phyloP scores from a whole-genome alignment of 345 rosid species.

The Ceriops tagal region DNA sequence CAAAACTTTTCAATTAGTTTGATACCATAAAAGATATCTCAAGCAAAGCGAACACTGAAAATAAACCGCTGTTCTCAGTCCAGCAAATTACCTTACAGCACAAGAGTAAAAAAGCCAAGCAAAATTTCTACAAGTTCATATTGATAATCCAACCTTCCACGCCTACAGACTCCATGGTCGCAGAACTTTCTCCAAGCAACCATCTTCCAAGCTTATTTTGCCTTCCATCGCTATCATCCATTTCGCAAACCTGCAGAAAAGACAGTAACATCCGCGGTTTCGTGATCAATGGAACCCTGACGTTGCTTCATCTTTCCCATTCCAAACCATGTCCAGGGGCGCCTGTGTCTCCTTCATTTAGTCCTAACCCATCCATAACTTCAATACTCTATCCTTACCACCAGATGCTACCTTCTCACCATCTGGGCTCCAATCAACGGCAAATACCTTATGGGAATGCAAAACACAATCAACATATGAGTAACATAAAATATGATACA shows the following conservation, averaged over 20 bases:
- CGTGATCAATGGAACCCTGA: background rate
- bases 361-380: slow-evolving; percentile 85
- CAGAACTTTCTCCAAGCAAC: background rate
- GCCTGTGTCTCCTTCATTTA: background rate
- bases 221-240: background rate
- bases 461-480: slow-evolving; percentile 6
- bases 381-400: slow-evolving; percentile 83
- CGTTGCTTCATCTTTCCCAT: background rate
- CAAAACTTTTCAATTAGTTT: too few species aligned
- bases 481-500: background rate
- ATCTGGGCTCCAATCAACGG: slow-evolving; percentile 99
- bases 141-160: too few species aligned
- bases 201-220: background rate
- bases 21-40: too few species aligned
- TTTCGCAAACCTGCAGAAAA: background rate
- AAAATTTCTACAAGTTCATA: too few species aligned
- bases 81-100: too few species aligned
- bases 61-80: too few species aligned
- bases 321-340: slow-evolving; percentile 5
- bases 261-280: background rate
- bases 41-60: too few species aligned
- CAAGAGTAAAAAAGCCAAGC: too few species aligned
- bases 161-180: too few species aligned
- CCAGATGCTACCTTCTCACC: slow-evolving; percentile 98
- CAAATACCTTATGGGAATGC: slow-evolving; percentile 49